A percentile compares a stretch with the other conserved stretches of the same genome.
These are phyloP conservation scores for Hypericum androsaemum DNA, from an alignment of 345 rosid genomes.

Conservation along the genomic window DNA sequence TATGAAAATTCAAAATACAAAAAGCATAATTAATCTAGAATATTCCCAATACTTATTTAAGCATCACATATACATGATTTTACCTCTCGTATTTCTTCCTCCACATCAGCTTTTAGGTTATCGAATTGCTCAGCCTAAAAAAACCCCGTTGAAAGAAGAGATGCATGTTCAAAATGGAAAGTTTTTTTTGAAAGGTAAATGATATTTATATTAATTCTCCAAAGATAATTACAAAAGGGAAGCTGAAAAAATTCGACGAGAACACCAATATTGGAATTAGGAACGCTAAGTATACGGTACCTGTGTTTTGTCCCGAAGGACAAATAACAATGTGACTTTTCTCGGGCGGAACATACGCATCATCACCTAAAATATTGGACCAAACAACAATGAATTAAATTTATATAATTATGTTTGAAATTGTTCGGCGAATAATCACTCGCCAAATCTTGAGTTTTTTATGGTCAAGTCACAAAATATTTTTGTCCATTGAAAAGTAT, in stretches of 20 bases:
- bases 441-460: no score
- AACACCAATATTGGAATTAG: not conserved
- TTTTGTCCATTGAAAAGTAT: no score
- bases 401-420: no score
- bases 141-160: not conserved
- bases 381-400: no score
- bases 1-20: no score
- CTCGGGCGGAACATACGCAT: slow-evolving; percentile 28
- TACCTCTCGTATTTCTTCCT: slow-evolving; percentile 29
- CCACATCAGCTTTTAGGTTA: slow-evolving; percentile 17
- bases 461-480: no score
- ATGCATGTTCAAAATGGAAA: not conserved
- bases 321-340: slow-evolving; percentile 24
- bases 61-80: no score
- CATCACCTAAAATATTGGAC: slow-evolving; percentile 17
- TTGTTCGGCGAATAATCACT: no score
- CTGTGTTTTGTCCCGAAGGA: slow-evolving; percentile 29
- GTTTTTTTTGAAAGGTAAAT: no score
- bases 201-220: no score
- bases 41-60: not conserved
- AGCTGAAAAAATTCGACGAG: not conserved
- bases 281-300: not conserved
- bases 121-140: slow-evolving; percentile 20
- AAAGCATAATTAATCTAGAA: no score
- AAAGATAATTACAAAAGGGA: no score